Evolutionary conservation across 148 eudicot species (phyloP).

Genomic region (Nepenthes gracilis): DNA sequence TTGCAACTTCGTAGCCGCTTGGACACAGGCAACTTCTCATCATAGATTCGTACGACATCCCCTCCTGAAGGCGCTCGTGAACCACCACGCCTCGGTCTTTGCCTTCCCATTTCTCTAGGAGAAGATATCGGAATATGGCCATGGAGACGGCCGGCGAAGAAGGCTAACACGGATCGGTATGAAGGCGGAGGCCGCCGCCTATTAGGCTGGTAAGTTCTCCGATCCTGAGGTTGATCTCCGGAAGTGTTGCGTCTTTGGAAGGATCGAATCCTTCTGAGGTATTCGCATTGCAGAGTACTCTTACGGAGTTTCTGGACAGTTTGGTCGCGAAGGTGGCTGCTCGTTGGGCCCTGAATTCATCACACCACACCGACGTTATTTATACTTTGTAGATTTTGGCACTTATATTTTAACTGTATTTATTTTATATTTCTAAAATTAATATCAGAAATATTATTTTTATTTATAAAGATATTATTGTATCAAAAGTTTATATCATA

Average conservation of each 20-base stretch:
- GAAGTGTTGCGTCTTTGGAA: not conserved
- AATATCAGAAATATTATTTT: too few species aligned
- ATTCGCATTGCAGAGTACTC: conserved; percentile 1
- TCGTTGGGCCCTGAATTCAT: not conserved
- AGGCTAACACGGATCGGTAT: not conserved
- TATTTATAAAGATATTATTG: too few species aligned
- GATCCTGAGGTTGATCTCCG: not conserved
- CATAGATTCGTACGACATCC: not conserved
- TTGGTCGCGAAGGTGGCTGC: not conserved
- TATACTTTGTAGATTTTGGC: not conserved
- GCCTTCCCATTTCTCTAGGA: not conserved
- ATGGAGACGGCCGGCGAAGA: not conserved
- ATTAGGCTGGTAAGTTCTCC: not conserved
- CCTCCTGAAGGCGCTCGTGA: not conserved
- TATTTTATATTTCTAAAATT: too few species aligned
- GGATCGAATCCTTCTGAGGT: not conserved
- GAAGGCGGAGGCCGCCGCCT: not conserved
- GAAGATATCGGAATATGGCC: not conserved
- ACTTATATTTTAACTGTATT: too few species aligned
- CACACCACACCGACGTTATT: too few species aligned
- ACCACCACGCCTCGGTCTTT: not conserved
- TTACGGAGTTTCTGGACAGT: not conserved
- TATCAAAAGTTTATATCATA: too few species aligned
- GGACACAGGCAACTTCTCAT: not conserved
- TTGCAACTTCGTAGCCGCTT: not conserved